Conservation (phyloP, 108 stramenopile genomes). For the Stephanodiscus minutulus region DNA sequence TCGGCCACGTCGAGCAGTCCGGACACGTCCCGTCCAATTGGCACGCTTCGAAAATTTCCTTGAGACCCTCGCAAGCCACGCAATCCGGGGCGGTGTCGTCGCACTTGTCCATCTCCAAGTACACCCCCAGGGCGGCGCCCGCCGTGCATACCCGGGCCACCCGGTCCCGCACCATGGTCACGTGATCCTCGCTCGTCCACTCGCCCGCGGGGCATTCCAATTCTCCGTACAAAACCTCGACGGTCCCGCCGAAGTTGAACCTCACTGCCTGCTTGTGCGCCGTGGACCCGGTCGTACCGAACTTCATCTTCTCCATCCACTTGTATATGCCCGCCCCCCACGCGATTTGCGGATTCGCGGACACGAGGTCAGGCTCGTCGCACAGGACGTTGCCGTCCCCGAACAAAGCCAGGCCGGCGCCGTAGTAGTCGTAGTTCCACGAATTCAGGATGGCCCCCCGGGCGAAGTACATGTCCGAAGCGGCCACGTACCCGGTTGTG, state of each 20-base stretch:
- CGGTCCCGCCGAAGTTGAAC: conserved; percentile 47
- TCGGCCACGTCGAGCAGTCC: conserved; percentile 29
- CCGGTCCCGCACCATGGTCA: conserved; percentile 32
- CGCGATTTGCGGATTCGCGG: conserved; percentile 37
- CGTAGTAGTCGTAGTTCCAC: conserved; percentile 52
- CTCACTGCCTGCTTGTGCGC: conserved; percentile 45
- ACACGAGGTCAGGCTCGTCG: conserved; percentile 41
- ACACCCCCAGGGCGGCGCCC: conserved; percentile 36
- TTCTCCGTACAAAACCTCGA: conserved; percentile 37
- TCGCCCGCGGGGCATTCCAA: conserved; percentile 43
- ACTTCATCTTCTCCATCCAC: conserved; percentile 50
- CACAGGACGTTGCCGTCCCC: conserved; percentile 32
- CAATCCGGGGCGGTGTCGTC: conserved; percentile 41
- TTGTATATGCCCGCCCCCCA: conserved; percentile 46
- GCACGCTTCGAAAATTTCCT: conserved; percentile 41
- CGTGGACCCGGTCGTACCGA: conserved; percentile 37
- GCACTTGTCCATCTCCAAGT: conserved; percentile 41
- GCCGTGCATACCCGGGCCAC: conserved; percentile 37
- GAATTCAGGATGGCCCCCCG: conserved; percentile 32
- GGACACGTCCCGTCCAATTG: conserved; percentile 37
- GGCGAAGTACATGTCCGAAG: conserved; percentile 32
- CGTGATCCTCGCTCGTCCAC: conserved; percentile 34
- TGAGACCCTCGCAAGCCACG: conserved; percentile 36
- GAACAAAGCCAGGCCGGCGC: conserved; percentile 29
- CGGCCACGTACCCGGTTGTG: conserved; percentile 30